phyloP scores from a whole-genome alignment of 2,329 filamentous ascomycete species.

The Aspergillus sojae region DNA sequence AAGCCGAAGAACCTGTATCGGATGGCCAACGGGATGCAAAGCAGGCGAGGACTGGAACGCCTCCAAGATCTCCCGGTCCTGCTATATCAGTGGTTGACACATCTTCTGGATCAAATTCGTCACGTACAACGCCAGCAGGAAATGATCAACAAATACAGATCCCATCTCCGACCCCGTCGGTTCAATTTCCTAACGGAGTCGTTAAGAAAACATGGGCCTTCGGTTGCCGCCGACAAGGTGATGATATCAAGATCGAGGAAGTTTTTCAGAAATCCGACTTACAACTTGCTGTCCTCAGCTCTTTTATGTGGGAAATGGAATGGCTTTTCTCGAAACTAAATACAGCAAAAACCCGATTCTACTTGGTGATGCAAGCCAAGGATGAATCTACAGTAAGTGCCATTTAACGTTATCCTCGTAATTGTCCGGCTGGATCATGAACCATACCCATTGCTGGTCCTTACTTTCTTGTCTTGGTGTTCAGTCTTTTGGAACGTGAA shows the following conservation, averaged over 20 bases:
- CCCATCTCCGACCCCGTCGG: conserved; percentile 24
- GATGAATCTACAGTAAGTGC: conserved; percentile 47
- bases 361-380: conserved; percentile 65
- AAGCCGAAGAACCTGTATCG: conserved; percentile 45
- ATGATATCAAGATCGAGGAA: conserved; percentile 88
- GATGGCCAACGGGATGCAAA: conserved; percentile 28
- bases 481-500: background rate
- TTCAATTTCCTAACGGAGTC: conserved; percentile 60
- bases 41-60: conserved; percentile 20
- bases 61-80: background rate
- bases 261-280: conserved; percentile 74
- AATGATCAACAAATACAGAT: background rate
- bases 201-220: conserved; percentile 82
- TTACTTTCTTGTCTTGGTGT: background rate
- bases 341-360: conserved; percentile 60
- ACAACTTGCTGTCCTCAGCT: conserved; percentile 77
- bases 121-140: background rate
- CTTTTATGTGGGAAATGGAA: conserved; percentile 81
- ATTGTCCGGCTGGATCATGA: background rate
- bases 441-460: background rate
- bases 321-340: conserved; percentile 78
- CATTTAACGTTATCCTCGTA: too few relatives aligned
- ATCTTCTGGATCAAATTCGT: background rate
- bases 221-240: conserved; percentile 60
- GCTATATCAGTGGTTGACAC: background rate